A percentile compares a stretch with the other conserved stretches of the same genome.
phyloP scores from a whole-genome alignment of 257 asterid species.

The Primulina tabacum region DNA sequence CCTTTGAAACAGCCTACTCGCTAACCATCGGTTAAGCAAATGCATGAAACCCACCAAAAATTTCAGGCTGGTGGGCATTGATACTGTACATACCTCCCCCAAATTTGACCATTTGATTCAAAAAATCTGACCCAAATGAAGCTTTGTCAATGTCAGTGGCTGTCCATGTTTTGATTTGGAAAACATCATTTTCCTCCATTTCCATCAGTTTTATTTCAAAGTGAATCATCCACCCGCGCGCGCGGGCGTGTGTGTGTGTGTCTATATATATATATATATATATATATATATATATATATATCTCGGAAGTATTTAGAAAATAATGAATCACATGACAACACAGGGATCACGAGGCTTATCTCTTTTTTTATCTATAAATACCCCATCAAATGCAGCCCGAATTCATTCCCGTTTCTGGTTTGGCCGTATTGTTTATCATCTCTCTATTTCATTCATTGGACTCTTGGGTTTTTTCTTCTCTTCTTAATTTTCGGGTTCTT shows the following conservation, averaged over 20 bases:
- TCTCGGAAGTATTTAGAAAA: neutral
- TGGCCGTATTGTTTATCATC: conserved; percentile 3
- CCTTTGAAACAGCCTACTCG: too few relatives aligned
- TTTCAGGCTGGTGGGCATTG: too few relatives aligned
- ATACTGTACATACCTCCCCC: too few relatives aligned
- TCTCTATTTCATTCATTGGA: neutral
- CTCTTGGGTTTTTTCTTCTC: neutral
- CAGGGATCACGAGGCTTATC: conserved; percentile 16
- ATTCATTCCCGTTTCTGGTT: conserved; percentile 13
- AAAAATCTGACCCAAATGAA: neutral
- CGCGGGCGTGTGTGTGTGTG: too few relatives aligned
- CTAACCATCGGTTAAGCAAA: neutral
- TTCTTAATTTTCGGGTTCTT: neutral
- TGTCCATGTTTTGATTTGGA: neutral
- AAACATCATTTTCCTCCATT: neutral
- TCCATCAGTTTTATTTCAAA: too few relatives aligned
- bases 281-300: too few relatives aligned
- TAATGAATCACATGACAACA: conserved; percentile 17
- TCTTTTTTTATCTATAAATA: conserved; percentile 32
- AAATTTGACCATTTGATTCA: neutral
- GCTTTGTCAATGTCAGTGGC: neutral
- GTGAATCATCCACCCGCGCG: too few relatives aligned
- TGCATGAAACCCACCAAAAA: neutral
- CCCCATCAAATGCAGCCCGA: conserved; percentile 13
- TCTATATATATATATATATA: too few relatives aligned